These are phyloP conservation scores for Exophiala sp. DNA, from an alignment of 2,329 filamentous ascomycete species.

Conservation along the genomic window DNA sequence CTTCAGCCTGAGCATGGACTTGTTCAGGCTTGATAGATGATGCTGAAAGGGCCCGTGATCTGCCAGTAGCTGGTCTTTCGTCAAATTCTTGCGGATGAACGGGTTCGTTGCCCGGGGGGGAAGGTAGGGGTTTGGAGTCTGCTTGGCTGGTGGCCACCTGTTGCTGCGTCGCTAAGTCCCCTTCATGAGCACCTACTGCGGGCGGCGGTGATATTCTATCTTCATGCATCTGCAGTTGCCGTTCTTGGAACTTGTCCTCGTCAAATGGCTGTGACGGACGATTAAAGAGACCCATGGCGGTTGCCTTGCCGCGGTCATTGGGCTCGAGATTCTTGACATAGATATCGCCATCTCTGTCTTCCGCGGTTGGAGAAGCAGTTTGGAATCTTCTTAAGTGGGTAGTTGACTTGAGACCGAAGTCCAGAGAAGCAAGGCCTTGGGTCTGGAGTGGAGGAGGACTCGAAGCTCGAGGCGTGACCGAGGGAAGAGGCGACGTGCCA, in stretches of 20 bases:
- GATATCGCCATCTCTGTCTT: conserved; percentile 61
- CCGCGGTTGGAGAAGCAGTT: conserved; percentile 21
- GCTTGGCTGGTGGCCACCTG: background rate
- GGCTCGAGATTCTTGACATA: conserved; percentile 65
- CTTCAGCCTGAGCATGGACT: conserved; percentile 25
- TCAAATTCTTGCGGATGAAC: conserved; percentile 1
- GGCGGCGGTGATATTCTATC: conserved; percentile 61
- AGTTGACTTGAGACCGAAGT: conserved; percentile 20
- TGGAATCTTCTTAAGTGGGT: conserved; percentile 21
- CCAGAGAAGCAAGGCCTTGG: conserved; percentile 24
- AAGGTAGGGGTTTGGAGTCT: conserved; percentile 7
- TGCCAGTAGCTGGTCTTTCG: conserved; percentile 1
- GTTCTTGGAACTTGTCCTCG: conserved; percentile 77
- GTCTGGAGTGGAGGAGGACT: conserved; percentile 45
- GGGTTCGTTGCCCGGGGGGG: conserved; percentile 7
- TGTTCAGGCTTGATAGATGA: conserved; percentile 18
- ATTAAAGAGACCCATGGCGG: conserved; percentile 67
- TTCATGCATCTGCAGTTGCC: conserved; percentile 75
- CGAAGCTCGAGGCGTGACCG: conserved; percentile 31
- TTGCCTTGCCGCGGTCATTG: conserved; percentile 76
- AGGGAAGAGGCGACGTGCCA: conserved; percentile 32
- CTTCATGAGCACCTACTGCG: conserved; percentile 1
- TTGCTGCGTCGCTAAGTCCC: conserved; percentile 28
- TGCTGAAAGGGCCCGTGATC: conserved; percentile 18
- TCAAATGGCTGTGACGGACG: conserved; percentile 75